Percentiles rank a stretch among this genome's conserved stretches.
phyloP scores from a whole-genome alignment of 805 yeast genomes.

The Metschnikowia gelsemii region DNA sequence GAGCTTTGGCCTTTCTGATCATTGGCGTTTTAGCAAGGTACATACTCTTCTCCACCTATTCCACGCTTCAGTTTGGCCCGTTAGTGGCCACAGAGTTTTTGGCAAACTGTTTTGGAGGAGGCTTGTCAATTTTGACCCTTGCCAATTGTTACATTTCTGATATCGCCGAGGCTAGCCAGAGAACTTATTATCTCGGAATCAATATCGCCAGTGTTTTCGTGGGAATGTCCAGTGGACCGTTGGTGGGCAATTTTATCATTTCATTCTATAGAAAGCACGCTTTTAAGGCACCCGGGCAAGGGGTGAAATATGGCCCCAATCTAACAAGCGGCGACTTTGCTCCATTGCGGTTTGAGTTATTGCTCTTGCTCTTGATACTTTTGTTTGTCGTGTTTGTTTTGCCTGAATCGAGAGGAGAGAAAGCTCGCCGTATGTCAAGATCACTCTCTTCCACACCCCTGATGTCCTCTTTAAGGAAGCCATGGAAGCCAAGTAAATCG shows the following conservation, averaged over 20 bases:
- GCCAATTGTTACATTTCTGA: slow-evolving; percentile 73
- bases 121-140: slow-evolving; percentile 53
- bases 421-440: slow-evolving; percentile 54
- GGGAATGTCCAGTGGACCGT: slow-evolving; percentile 66
- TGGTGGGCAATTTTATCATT: slow-evolving; percentile 39
- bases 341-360: slow-evolving; percentile 35
- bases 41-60: slow-evolving; percentile 26
- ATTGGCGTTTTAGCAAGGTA: slow-evolving; percentile 26
- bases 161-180: slow-evolving; percentile 58
- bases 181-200: slow-evolving; percentile 60
- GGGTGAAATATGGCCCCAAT: slow-evolving; percentile 11
- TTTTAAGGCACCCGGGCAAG: neutral
- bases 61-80: slow-evolving; percentile 30
- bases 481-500: neutral
- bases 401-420: slow-evolving; percentile 63
- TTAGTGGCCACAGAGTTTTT: slow-evolving; percentile 47
- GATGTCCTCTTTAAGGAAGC: slow-evolving; percentile 6
- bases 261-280: slow-evolving; percentile 5
- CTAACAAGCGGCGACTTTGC: slow-evolving; percentile 29
- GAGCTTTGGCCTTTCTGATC: slow-evolving; percentile 20
- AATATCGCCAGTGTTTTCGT: slow-evolving; percentile 57
- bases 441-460: slow-evolving; percentile 29
- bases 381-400: slow-evolving; percentile 35
- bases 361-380: slow-evolving; percentile 33
- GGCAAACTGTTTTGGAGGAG: slow-evolving; percentile 60